phyloP scores from a whole-genome alignment of 768 basidiomycete genomes.

The Krasilnikovozyma curviuscula region DNA sequence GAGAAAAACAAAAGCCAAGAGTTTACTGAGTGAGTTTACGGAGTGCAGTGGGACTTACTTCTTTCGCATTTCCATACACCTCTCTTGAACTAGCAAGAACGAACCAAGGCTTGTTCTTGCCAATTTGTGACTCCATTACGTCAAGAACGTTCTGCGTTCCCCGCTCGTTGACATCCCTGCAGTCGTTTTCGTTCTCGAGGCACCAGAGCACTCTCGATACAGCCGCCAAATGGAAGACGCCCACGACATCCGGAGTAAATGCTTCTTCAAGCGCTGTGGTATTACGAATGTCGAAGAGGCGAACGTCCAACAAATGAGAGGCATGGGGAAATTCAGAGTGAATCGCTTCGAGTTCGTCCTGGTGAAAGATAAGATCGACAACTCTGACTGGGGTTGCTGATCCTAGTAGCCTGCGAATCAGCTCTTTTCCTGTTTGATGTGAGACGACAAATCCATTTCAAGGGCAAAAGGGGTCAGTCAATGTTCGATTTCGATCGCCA shows the following conservation, averaged over 20 bases:
- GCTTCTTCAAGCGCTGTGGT: not conserved
- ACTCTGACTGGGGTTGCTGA: constrained; percentile 12
- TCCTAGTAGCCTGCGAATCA: constrained; percentile 14
- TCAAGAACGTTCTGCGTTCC: constrained; percentile 15
- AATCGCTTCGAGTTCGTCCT: constrained; percentile 15
- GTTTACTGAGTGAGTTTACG: too few species aligned
- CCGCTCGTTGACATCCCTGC: constrained; percentile 18
- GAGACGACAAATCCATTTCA: too few species aligned
- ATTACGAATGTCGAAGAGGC: constrained; percentile 15
- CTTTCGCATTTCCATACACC: too few species aligned
- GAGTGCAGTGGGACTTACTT: too few species aligned
- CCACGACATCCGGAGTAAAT: constrained; percentile 13
- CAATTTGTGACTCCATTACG: too few species aligned
- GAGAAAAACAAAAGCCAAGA: too few species aligned
- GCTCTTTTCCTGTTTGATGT: constrained; percentile 10
- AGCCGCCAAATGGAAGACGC: constrained; percentile 16
- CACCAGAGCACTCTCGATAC: constrained; percentile 16
- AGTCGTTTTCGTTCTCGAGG: constrained; percentile 17
- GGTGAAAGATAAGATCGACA: constrained; percentile 13
- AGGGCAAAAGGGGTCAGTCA: too few species aligned
- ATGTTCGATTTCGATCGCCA: too few species aligned
- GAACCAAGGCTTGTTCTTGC: too few species aligned
- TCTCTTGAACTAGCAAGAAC: too few species aligned
- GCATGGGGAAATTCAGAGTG: constrained; percentile 6
- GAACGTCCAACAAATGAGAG: constrained; percentile 1